These are phyloP conservation scores for Serendipita indica DNA, from an alignment of 768 basidiomycete genomes.

Conservation along the genomic window DNA sequence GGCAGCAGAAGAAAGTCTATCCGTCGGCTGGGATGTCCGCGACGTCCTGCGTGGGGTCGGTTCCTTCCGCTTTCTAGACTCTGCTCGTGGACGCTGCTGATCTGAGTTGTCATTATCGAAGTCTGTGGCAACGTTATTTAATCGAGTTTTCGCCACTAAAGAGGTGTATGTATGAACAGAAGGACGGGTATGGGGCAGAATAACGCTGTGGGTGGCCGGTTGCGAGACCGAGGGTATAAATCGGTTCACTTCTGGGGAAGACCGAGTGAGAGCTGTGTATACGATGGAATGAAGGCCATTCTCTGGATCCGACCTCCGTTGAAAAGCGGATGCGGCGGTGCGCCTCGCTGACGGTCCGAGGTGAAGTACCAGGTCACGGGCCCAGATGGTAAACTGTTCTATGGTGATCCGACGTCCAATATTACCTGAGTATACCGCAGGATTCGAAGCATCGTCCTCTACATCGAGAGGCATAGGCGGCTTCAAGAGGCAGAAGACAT, in stretches of 20 bases:
- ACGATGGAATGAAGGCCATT: neutral
- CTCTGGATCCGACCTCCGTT: neutral
- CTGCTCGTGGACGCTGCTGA: too few species aligned
- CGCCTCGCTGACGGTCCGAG: neutral
- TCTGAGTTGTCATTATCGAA: too few species aligned
- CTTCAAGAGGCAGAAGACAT: slow-evolving; percentile 73
- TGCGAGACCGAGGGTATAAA: neutral
- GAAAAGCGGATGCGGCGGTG: neutral
- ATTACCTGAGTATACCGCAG: neutral
- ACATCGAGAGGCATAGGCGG: too few species aligned
- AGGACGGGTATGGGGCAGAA: neutral
- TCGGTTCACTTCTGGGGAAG: neutral
- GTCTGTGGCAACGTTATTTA: too few species aligned
- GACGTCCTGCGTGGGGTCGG: too few species aligned
- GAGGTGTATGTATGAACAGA: too few species aligned
- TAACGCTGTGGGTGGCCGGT: too few species aligned
- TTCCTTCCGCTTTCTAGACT: too few species aligned
- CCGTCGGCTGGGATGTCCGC: too few species aligned
- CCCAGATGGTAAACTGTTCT: neutral
- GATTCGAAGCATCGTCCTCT: slow-evolving; percentile 27
- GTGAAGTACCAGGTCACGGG: neutral
- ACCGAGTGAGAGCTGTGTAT: neutral
- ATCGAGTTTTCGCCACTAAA: too few species aligned
- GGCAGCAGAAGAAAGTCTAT: too few species aligned
- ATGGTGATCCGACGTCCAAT: neutral